Evolutionary conservation across 257 asterid species (phyloP).

Genomic region (Paulownia fortunei): DNA sequence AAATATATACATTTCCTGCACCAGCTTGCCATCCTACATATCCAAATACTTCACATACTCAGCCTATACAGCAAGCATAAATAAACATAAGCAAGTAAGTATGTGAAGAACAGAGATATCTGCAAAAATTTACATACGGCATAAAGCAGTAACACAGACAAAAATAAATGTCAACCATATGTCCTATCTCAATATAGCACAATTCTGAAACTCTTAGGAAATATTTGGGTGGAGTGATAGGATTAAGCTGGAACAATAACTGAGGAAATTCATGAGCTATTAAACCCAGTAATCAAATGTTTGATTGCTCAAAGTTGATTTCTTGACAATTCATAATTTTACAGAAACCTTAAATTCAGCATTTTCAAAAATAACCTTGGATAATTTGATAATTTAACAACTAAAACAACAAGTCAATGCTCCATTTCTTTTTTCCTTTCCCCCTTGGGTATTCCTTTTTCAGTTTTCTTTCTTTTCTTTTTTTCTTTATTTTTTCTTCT

Average conservation of each 20-base stretch:
- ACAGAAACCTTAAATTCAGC: not conserved
- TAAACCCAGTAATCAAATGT: slow-evolving; percentile 16
- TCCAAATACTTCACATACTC: slow-evolving; percentile 43
- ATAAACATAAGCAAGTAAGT: slow-evolving; percentile 26
- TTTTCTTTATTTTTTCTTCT: not conserved
- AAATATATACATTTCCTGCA: slow-evolving; percentile 96
- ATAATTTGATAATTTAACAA: not conserved
- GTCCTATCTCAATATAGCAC: slow-evolving; percentile 6
- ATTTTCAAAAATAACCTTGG: not conserved
- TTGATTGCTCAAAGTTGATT: not conserved
- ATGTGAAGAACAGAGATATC: slow-evolving; percentile 4
- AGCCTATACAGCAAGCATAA: slow-evolving; percentile 35
- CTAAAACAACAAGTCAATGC: not conserved
- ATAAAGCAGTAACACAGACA: not conserved
- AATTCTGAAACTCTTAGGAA: not conserved
- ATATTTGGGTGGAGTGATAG: not conserved
- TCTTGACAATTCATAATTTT: not conserved
- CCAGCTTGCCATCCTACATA: slow-evolving; percentile 94
- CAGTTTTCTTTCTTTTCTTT: not conserved
- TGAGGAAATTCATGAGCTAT: not conserved
- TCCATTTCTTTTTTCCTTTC: not conserved
- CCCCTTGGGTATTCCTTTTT: too few species aligned
- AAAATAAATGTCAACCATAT: not conserved
- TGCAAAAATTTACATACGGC: not conserved
- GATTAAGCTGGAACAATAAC: slow-evolving; percentile 1